Conservation (phyloP, 805 yeast genomes). For the Diddensiella transvaalensis region DNA sequence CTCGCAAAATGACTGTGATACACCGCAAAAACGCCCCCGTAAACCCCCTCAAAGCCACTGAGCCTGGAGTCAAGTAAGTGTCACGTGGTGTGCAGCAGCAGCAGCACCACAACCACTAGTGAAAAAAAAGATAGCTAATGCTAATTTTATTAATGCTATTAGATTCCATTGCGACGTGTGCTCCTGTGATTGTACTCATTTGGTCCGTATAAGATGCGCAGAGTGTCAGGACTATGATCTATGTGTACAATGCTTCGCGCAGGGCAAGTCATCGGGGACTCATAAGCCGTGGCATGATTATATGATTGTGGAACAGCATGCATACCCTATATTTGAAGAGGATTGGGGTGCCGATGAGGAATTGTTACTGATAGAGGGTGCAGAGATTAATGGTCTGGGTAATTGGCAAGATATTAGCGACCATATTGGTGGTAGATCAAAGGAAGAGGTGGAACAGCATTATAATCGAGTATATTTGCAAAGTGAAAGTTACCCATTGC, state of each 20-base stretch:
- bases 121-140: background rate
- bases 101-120: background rate
- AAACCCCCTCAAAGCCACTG: slow-evolving; percentile 32
- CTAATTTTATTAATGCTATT: background rate
- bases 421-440: slow-evolving; percentile 86
- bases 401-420: slow-evolving; percentile 99
- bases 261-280: slow-evolving; percentile 72
- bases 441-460: slow-evolving; percentile 87
- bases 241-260: slow-evolving; percentile 96
- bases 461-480: slow-evolving; percentile 69
- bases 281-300: slow-evolving; percentile 96
- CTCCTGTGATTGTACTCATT: slow-evolving; percentile 89
- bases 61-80: slow-evolving; percentile 38
- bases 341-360: slow-evolving; percentile 99
- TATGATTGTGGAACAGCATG: slow-evolving; percentile 86
- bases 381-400: slow-evolving; percentile 88
- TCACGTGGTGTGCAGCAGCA: slow-evolving; percentile 2
- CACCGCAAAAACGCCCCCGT: slow-evolving; percentile 35
- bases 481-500: slow-evolving; percentile 77
- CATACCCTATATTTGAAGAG: slow-evolving; percentile 83
- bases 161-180: slow-evolving; percentile 76
- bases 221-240: slow-evolving; percentile 89
- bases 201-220: slow-evolving; percentile 90
- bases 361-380: slow-evolving; percentile 78
- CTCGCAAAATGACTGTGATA: slow-evolving; percentile 38